A percentile compares a stretch with the other conserved stretches of the same genome.
Evolutionary conservation across 306 rosid genomes (phyloP).

Genomic region (Dryas drummondii): DNA sequence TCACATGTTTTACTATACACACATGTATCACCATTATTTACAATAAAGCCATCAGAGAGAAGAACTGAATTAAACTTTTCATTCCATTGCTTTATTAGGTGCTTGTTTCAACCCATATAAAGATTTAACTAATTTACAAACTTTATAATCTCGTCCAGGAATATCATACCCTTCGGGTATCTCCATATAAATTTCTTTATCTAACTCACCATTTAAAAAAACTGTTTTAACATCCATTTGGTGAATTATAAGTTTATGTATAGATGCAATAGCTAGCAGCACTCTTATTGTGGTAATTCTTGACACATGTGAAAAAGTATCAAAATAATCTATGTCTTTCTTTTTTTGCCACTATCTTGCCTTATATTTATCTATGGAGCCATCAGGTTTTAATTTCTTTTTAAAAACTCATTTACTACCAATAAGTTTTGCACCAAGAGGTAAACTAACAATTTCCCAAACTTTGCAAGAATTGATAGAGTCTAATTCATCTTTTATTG

Average conservation of each 20-base stretch:
- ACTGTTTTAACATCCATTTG: background rate
- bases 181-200: conserved; percentile 5
- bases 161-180: background rate
- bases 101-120: background rate
- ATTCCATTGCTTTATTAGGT: background rate
- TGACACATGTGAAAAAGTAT: background rate
- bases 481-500: too few relatives aligned
- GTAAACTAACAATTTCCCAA: background rate
- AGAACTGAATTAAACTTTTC: background rate
- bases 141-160: background rate
- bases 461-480: background rate
- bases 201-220: background rate
- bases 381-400: background rate
- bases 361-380: background rate
- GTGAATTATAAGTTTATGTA: background rate
- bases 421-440: background rate
- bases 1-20: background rate
- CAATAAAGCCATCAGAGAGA: background rate
- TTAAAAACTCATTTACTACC: background rate
- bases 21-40: background rate
- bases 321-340: background rate
- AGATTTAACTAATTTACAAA: background rate
- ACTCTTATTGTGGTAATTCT: background rate
- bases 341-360: background rate
- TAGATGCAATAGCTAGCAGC: background rate